These are phyloP conservation scores for Selaginella tamariscina DNA, from an alignment of 75 land plant species.

Conservation along the genomic window DNA sequence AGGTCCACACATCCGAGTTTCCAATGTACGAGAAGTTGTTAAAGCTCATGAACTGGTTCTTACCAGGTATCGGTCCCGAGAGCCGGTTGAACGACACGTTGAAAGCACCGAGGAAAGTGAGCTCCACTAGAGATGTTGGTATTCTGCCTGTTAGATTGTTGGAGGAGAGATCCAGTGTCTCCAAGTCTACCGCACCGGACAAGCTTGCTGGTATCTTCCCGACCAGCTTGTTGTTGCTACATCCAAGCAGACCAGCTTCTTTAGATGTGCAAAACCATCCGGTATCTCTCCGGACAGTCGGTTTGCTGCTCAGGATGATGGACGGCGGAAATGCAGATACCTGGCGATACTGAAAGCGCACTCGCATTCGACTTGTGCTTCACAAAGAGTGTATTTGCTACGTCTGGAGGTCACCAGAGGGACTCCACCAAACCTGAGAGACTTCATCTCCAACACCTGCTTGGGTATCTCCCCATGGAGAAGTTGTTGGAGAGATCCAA, in stretches of 20 bases:
- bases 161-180: conserved; percentile 17
- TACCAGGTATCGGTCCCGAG: conserved; percentile 38
- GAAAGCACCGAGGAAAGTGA: conserved; percentile 37
- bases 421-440: background rate
- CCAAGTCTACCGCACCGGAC: conserved; percentile 12
- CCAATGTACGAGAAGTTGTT: conserved; percentile 15
- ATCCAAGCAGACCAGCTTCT: background rate
- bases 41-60: conserved; percentile 21
- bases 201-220: conserved; percentile 1
- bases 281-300: background rate
- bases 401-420: background rate
- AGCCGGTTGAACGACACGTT: conserved; percentile 45
- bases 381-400: conserved; percentile 12
- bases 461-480: conserved; percentile 7
- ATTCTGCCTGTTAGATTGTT: conserved; percentile 14
- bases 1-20: conserved; percentile 19
- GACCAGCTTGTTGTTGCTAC: conserved; percentile 8
- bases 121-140: conserved; percentile 13
- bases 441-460: background rate
- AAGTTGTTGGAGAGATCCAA: conserved; percentile 54
- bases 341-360: conserved; percentile 1
- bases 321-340: conserved; percentile 12
- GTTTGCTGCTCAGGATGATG: background rate
- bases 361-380: background rate
- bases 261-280: background rate